Evolutionary conservation across 805 yeast species (phyloP).

Genomic region (Phaffomyces antillensis): DNA sequence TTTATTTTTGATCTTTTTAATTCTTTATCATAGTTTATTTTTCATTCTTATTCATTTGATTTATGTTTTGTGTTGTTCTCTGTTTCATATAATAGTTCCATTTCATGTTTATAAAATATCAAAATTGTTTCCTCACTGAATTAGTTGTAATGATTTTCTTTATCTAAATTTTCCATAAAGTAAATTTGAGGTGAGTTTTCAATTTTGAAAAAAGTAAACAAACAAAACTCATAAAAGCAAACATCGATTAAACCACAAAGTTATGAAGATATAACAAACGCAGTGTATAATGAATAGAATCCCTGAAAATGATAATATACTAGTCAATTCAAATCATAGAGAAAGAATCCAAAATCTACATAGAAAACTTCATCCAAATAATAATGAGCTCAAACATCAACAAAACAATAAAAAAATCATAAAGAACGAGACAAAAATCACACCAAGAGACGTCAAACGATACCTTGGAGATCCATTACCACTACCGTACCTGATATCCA

Average conservation of each 20-base stretch:
- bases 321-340: background rate
- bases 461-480: conserved; percentile 33
- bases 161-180: too few relatives aligned
- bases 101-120: too few relatives aligned
- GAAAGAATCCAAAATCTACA: conserved; percentile 12
- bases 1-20: conserved; percentile 1
- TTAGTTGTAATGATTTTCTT: too few relatives aligned
- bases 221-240: background rate
- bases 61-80: background rate
- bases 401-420: background rate
- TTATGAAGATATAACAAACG: background rate
- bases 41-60: background rate
- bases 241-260: background rate
- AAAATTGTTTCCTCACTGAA: too few relatives aligned
- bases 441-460: conserved; percentile 2
- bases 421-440: background rate
- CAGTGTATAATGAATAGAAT: background rate
- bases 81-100: background rate
- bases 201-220: background rate
- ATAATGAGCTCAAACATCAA: too few relatives aligned
- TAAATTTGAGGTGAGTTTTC: too few relatives aligned
- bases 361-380: conserved; percentile 7
- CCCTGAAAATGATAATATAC: background rate
- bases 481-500: conserved; percentile 25
- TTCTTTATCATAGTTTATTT: background rate